phyloP scores from a whole-genome alignment of 345 rosid genomes.

The Anastatica hierochuntica region DNA sequence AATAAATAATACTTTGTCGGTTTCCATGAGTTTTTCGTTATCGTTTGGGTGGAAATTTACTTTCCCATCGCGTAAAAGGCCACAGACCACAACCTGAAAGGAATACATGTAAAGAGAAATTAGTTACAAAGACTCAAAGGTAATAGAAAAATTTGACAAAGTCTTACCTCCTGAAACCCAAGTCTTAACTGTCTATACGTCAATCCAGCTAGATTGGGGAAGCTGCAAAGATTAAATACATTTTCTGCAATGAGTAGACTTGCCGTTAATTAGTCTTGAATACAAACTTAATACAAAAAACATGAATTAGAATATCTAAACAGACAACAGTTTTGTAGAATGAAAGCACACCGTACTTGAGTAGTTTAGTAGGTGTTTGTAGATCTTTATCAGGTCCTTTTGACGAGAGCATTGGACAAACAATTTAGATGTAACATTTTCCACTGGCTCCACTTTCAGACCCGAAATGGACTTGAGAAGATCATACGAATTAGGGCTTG shows the following conservation, averaged over 20 bases:
- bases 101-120: constrained; percentile 3
- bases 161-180: constrained; percentile 64
- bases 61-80: constrained; percentile 66
- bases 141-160: background rate
- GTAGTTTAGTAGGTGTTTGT: constrained; percentile 86
- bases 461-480: constrained; percentile 83
- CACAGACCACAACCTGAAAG: constrained; percentile 85
- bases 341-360: constrained; percentile 45
- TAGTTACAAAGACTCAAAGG: background rate
- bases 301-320: background rate
- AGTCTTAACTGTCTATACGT: constrained; percentile 57
- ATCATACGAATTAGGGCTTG: constrained; percentile 64
- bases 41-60: constrained; percentile 79
- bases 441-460: constrained; percentile 84
- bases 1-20: constrained; percentile 78
- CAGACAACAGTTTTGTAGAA: background rate
- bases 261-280: constrained; percentile 20
- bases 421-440: constrained; percentile 79
- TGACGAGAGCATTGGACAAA: constrained; percentile 98
- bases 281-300: background rate
- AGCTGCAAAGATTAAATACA: constrained; percentile 76
- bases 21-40: constrained; percentile 54
- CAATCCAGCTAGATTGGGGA: constrained; percentile 65
- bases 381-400: constrained; percentile 83
- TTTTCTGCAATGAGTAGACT: constrained; percentile 59